Evolutionary conservation across 179 eudicot genomes (phyloP).

Genomic region (Beta macrorhiza): DNA sequence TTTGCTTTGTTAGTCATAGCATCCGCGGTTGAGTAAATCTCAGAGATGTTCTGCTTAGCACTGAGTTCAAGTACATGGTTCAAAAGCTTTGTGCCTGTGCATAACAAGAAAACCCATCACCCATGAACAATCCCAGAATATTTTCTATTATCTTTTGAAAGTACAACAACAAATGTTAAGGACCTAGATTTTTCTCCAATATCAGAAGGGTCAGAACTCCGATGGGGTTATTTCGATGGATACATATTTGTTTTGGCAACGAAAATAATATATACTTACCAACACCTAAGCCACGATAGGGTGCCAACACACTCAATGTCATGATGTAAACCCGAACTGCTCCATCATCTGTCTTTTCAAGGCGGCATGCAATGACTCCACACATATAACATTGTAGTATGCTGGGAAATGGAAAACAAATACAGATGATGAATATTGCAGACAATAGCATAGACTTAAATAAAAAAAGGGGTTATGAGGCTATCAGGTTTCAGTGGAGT

Average conservation of each 20-base stretch:
- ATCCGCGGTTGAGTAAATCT: constrained; percentile 46
- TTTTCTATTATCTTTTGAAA: too few species aligned
- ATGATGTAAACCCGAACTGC: constrained; percentile 81
- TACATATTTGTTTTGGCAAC: background rate
- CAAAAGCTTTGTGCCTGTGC: constrained; percentile 73
- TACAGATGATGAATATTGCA: constrained; percentile 9
- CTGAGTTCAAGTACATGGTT: constrained; percentile 77
- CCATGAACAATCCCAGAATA: background rate
- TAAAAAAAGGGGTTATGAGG: background rate
- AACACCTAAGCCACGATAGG: constrained; percentile 88
- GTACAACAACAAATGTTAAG: too few species aligned
- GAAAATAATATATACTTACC: constrained; percentile 54
- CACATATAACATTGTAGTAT: constrained; percentile 67
- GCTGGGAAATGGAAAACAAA: constrained; percentile 45
- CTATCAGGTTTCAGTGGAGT: background rate
- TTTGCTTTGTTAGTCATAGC: constrained; percentile 20
- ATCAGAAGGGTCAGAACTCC: too few species aligned
- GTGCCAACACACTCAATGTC: constrained; percentile 97
- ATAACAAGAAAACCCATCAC: constrained; percentile 5
- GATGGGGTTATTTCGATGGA: too few species aligned
- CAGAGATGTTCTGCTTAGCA: constrained; percentile 70
- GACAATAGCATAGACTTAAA: background rate
- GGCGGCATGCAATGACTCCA: constrained; percentile 90
- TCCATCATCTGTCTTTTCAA: constrained; percentile 85
- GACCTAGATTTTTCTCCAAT: too few species aligned